These are phyloP conservation scores for Gastrolobium bilobum DNA, from an alignment of 306 rosid genomes.

Conservation along the genomic window DNA sequence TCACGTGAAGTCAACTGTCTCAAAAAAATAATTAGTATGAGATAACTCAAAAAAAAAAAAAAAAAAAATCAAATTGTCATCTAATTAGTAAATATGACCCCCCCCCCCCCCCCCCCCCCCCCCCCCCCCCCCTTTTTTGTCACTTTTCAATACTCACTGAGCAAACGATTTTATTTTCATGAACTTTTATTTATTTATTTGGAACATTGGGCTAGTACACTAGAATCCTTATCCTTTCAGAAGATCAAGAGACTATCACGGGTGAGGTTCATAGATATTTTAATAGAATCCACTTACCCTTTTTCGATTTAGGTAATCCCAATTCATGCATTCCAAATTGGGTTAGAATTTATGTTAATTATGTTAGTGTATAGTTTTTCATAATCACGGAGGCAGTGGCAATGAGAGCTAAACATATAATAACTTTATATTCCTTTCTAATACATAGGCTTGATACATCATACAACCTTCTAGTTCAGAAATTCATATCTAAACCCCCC, in stretches of 20 bases:
- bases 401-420: slow-evolving; percentile 45
- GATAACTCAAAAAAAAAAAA: too few relatives aligned
- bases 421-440: slow-evolving; percentile 66
- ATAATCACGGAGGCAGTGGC: slow-evolving; percentile 28
- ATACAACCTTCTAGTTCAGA: slow-evolving; percentile 60
- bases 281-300: background rate
- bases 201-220: too few relatives aligned
- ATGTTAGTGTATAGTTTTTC: background rate
- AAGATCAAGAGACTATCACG: background rate
- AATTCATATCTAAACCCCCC: slow-evolving; percentile 70
- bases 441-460: slow-evolving; percentile 70
- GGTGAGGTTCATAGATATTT: background rate
- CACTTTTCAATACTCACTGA: too few relatives aligned
- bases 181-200: too few relatives aligned
- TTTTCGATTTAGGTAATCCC: background rate
- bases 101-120: too few relatives aligned
- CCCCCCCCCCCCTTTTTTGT: too few relatives aligned
- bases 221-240: too few relatives aligned
- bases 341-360: background rate
- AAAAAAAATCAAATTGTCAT: too few relatives aligned
- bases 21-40: too few relatives aligned
- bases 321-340: slow-evolving; percentile 7
- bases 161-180: too few relatives aligned
- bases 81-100: too few relatives aligned
- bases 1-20: too few relatives aligned